These are phyloP conservation scores for Falciphora oryzae DNA, from an alignment of 2,329 filamentous ascomycete genomes.

Conservation along the genomic window DNA sequence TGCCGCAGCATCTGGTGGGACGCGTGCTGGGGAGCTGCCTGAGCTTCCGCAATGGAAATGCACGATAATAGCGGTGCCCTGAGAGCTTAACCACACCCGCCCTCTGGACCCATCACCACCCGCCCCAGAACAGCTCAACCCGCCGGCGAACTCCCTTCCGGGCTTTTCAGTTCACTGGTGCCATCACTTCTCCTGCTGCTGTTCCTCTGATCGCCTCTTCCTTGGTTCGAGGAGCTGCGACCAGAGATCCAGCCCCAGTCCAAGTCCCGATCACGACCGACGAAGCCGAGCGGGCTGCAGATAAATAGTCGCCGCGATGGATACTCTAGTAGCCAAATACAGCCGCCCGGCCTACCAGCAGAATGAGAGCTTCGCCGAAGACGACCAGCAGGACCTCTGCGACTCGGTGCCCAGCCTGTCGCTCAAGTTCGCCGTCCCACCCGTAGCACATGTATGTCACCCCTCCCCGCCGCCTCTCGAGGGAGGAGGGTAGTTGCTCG, in stretches of 20 bases:
- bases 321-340: conserved; percentile 89
- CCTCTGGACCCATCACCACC: no score
- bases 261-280: neutral
- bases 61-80: neutral
- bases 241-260: neutral
- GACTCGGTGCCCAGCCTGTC: conserved; percentile 71
- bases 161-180: neutral
- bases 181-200: neutral
- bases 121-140: neutral
- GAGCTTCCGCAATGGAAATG: conserved; percentile 1
- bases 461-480: neutral
- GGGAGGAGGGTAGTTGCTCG: neutral
- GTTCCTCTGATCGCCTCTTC: neutral
- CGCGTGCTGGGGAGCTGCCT: conserved; percentile 9
- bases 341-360: conserved; percentile 68
- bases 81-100: neutral
- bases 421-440: conserved; percentile 91
- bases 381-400: conserved; percentile 68
- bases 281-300: neutral
- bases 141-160: neutral
- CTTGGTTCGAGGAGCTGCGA: neutral
- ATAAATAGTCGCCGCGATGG: conserved; percentile 54
- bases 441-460: conserved; percentile 72
- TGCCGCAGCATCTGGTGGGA: neutral
- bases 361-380: conserved; percentile 64